Evolutionary conservation across 306 rosid species (phyloP).

Genomic region (Vigna nakashimae): DNA sequence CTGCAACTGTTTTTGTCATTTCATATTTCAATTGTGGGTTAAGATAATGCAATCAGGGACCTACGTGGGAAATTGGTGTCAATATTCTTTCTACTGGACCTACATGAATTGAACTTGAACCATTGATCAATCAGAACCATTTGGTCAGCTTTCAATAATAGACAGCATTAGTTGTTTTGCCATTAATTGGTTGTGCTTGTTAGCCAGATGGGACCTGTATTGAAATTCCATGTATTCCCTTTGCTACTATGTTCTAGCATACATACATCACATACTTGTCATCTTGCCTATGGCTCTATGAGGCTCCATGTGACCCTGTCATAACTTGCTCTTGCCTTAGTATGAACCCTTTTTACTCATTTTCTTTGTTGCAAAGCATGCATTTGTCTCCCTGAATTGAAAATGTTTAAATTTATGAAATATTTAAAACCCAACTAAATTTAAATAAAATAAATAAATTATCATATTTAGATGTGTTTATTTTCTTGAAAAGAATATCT

Average conservation of each 20-base stretch:
- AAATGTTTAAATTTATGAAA: no score
- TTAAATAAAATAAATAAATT: neutral
- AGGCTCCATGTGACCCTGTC: neutral
- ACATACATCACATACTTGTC: neutral
- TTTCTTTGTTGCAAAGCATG: neutral
- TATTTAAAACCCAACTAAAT: no score
- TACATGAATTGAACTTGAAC: constrained; percentile 21
- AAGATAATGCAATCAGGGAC: constrained; percentile 9
- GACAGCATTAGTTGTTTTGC: constrained; percentile 9
- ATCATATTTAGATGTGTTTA: neutral
- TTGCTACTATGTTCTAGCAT: neutral
- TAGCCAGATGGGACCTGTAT: neutral
- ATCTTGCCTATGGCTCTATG: neutral
- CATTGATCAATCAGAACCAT: constrained; percentile 3
- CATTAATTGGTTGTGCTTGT: neutral
- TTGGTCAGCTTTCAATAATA: constrained; percentile 7
- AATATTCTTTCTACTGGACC: constrained; percentile 6
- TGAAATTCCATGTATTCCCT: neutral
- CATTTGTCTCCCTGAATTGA: neutral
- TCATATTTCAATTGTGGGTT: constrained; percentile 16
- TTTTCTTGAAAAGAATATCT: neutral
- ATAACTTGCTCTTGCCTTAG: neutral
- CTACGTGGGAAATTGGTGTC: neutral
- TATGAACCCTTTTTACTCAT: neutral
- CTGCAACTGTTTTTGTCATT: neutral